Conservation (phyloP, 768 basidiomycete species). For the Leccinum uliginosum region DNA sequence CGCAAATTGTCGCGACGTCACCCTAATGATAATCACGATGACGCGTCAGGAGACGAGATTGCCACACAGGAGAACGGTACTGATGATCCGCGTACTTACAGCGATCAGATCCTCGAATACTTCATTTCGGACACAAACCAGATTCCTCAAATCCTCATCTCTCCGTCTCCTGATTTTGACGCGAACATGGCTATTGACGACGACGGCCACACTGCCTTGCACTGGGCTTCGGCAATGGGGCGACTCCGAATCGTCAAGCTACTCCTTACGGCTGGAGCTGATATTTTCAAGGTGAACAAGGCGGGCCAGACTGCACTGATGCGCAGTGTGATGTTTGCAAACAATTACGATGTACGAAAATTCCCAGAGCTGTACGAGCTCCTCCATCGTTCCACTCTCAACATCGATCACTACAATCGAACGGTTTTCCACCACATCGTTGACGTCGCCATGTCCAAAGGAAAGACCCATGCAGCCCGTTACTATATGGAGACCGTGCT, state of each 20-base stretch:
- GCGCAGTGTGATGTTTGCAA: slow-evolving; percentile 99
- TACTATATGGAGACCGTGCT: slow-evolving; percentile 99
- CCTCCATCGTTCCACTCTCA: slow-evolving; percentile 94
- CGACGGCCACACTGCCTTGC: slow-evolving; percentile 93
- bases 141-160: slow-evolving; percentile 81
- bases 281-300: slow-evolving; percentile 95
- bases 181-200: slow-evolving; percentile 97
- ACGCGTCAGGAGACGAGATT: slow-evolving; percentile 42
- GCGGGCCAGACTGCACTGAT: slow-evolving; percentile 96
- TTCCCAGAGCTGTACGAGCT: slow-evolving; percentile 97
- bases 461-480: slow-evolving; percentile 94
- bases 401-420: slow-evolving; percentile 96
- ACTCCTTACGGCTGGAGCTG: slow-evolving; percentile 88
- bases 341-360: slow-evolving; percentile 99
- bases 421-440: slow-evolving; percentile 98
- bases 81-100: slow-evolving; percentile 68
- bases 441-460: slow-evolving; percentile 95
- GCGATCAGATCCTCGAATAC: slow-evolving; percentile 95
- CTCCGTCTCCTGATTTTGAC: slow-evolving; percentile 88
- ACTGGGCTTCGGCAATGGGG: slow-evolving; percentile 99
- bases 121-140: slow-evolving; percentile 97
- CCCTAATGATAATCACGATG: slow-evolving; percentile 42
- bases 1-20: slow-evolving; percentile 48
- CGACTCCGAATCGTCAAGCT: slow-evolving; percentile 94
- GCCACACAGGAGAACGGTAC: slow-evolving; percentile 38